phyloP scores from a whole-genome alignment of 208 protist species.

The Crithidia brevicula region DNA sequence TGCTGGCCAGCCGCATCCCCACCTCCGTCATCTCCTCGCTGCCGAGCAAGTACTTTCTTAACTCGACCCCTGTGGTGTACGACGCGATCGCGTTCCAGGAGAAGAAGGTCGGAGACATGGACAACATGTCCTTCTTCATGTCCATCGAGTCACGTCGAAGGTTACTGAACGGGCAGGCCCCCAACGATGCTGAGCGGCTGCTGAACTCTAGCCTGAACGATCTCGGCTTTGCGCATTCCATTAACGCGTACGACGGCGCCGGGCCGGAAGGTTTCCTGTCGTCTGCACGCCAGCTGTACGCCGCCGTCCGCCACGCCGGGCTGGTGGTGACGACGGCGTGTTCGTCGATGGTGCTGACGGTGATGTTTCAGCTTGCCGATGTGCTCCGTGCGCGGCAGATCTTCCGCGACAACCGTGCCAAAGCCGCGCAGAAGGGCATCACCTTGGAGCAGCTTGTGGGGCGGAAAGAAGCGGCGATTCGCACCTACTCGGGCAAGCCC shows the following conservation, averaged over 20 bases:
- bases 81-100: conserved; percentile 28
- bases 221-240: conserved; percentile 1
- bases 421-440: conserved; percentile 28
- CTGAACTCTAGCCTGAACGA: conserved; percentile 1
- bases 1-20: conserved; percentile 41
- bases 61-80: conserved; percentile 35
- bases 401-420: conserved; percentile 28
- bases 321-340: conserved; percentile 52
- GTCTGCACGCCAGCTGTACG: conserved; percentile 37
- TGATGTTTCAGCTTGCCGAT: conserved; percentile 49
- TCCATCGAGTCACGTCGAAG: conserved; percentile 37
- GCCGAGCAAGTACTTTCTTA: conserved; percentile 32
- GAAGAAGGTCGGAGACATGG: conserved; percentile 29
- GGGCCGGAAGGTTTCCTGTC: not conserved
- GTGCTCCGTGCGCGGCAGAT: conserved; percentile 37
- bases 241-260: not conserved
- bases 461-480: conserved; percentile 9
- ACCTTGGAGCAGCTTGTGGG: conserved; percentile 35
- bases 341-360: conserved; percentile 51
- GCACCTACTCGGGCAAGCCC: conserved; percentile 31
- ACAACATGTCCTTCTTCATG: conserved; percentile 46
- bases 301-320: conserved; percentile 40
- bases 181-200: conserved; percentile 1
- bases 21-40: conserved; percentile 32
- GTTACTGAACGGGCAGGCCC: conserved; percentile 31